Conservation (phyloP, 495 filamentous ascomycete species). For the Trichoderma erinaceum region DNA sequence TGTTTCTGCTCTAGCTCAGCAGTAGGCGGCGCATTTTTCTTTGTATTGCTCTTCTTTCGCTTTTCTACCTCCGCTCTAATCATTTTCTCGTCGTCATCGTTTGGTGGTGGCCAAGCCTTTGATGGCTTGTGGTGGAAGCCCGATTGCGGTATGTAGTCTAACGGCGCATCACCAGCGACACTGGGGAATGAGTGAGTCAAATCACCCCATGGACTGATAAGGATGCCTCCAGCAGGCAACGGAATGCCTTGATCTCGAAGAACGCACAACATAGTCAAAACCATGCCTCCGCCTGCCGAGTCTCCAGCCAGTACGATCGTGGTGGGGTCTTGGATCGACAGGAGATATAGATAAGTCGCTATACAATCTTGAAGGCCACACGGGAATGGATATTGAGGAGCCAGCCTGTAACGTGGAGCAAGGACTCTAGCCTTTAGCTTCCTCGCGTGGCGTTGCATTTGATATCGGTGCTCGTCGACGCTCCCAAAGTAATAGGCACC, state of each 20-base stretch:
- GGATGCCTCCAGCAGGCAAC: conserved; percentile 78
- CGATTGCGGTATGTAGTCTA: conserved; percentile 80
- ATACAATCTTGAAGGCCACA: conserved; percentile 86
- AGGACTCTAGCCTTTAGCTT: conserved; percentile 86
- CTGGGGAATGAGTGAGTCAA: conserved; percentile 92
- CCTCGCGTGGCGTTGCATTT: conserved; percentile 89
- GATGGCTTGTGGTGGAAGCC: conserved; percentile 86
- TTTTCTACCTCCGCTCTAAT: conserved; percentile 25
- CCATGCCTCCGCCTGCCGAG: conserved; percentile 86
- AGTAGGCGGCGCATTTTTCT: conserved; percentile 17
- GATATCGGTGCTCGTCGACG: conserved; percentile 90
- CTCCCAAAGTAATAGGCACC: conserved; percentile 71
- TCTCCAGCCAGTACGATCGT: conserved; percentile 82
- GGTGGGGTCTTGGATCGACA: conserved; percentile 63
- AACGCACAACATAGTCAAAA: conserved; percentile 69
- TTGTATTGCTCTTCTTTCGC: conserved; percentile 19
- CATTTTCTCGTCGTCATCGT: conserved; percentile 56
- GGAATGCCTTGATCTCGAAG: conserved; percentile 76
- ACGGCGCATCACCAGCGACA: conserved; percentile 60
- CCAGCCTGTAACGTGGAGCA: conserved; percentile 80
- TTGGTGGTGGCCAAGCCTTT: conserved; percentile 83
- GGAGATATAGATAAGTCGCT: conserved; percentile 75
- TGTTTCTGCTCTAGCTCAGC: conserved; percentile 20
- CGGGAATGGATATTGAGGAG: conserved; percentile 92
- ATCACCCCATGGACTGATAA: conserved; percentile 92